Percentiles rank a stretch among this genome's conserved stretches.
Conservation (phyloP, 2,329 filamentous ascomycete species). For the Ceratocystis smalleyi region DNA sequence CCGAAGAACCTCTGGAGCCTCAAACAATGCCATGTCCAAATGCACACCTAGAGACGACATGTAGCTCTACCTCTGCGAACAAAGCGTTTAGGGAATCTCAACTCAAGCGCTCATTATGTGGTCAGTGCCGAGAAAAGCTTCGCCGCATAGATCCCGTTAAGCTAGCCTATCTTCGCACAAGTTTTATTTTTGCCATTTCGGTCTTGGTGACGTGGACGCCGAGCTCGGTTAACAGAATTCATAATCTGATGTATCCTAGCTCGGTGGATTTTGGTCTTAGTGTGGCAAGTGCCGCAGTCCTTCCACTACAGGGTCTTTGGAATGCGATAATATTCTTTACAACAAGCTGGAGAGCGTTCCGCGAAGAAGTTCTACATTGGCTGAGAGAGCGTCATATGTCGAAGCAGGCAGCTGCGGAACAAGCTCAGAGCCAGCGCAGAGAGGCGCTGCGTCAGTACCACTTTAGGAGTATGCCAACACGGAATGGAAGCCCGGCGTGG, state of each 20-base stretch:
- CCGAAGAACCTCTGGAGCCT: slow-evolving; percentile 13
- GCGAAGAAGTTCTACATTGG: slow-evolving; percentile 15
- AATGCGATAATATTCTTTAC: slow-evolving; percentile 63
- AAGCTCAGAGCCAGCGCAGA: neutral
- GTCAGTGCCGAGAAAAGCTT: slow-evolving; percentile 24
- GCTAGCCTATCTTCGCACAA: slow-evolving; percentile 44
- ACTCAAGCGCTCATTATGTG: slow-evolving; percentile 16
- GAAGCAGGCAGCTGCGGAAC: neutral
- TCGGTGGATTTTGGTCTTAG: slow-evolving; percentile 47
- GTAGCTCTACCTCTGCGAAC: slow-evolving; percentile 19
- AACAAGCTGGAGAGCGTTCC: slow-evolving; percentile 38
- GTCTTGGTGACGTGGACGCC: slow-evolving; percentile 48
- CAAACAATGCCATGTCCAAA: slow-evolving; percentile 7
- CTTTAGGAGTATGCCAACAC: neutral
- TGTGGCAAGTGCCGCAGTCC: slow-evolving; percentile 52
- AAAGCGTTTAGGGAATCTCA: slow-evolving; percentile 15
- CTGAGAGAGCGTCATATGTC: neutral
- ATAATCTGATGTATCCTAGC: slow-evolving; percentile 44
- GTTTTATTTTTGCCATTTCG: slow-evolving; percentile 44
- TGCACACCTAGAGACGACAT: slow-evolving; percentile 20
- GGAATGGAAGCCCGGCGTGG: slow-evolving; percentile 1
- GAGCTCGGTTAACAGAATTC: slow-evolving; percentile 59
- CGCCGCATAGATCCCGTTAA: slow-evolving; percentile 40
- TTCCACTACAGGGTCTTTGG: slow-evolving; percentile 68
- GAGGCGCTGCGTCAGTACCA: neutral